Percentiles rank a stretch among this genome's conserved stretches.
These are phyloP conservation scores for Chrysoporthe puriensis DNA, from an alignment of 2,329 filamentous ascomycete species.

Conservation along the genomic window DNA sequence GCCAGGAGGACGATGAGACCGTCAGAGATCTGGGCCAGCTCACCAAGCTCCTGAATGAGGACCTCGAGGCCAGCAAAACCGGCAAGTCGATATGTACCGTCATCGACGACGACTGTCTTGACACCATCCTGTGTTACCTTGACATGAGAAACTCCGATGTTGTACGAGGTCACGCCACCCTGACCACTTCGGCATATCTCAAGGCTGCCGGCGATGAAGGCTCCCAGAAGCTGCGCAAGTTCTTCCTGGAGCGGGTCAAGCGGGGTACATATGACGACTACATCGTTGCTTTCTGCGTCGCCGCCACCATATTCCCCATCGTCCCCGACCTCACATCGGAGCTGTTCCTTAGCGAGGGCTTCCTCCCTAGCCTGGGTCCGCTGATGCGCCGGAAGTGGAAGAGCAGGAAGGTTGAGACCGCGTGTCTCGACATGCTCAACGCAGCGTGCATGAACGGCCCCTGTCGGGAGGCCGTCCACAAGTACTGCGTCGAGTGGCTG, in stretches of 20 bases:
- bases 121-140: slow-evolving; percentile 83
- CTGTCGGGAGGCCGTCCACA: slow-evolving; percentile 82
- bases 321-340: slow-evolving; percentile 74
- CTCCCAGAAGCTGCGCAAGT: slow-evolving; percentile 69
- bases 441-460: slow-evolving; percentile 84
- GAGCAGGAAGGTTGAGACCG: slow-evolving; percentile 82
- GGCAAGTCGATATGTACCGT: slow-evolving; percentile 58
- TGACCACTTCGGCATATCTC: slow-evolving; percentile 82
- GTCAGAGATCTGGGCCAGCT: slow-evolving; percentile 61
- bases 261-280: slow-evolving; percentile 85
- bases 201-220: slow-evolving; percentile 75
- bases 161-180: slow-evolving; percentile 78
- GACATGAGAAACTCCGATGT: slow-evolving; percentile 78
- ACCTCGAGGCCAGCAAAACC: slow-evolving; percentile 49
- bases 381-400: slow-evolving; percentile 81
- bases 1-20: slow-evolving; percentile 77
- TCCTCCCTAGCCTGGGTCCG: slow-evolving; percentile 75
- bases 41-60: slow-evolving; percentile 62
- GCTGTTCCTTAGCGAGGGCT: slow-evolving; percentile 87
- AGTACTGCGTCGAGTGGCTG: slow-evolving; percentile 85
- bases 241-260: slow-evolving; percentile 73
- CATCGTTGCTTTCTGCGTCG: slow-evolving; percentile 91
- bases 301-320: slow-evolving; percentile 84
- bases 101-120: slow-evolving; percentile 75
- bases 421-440: slow-evolving; percentile 86